Evolutionary conservation across 2,329 filamentous ascomycete species (phyloP), one percentile per base, ranked within the genome.

Genomic region (Hymenoscyphus infarciens): DNA sequence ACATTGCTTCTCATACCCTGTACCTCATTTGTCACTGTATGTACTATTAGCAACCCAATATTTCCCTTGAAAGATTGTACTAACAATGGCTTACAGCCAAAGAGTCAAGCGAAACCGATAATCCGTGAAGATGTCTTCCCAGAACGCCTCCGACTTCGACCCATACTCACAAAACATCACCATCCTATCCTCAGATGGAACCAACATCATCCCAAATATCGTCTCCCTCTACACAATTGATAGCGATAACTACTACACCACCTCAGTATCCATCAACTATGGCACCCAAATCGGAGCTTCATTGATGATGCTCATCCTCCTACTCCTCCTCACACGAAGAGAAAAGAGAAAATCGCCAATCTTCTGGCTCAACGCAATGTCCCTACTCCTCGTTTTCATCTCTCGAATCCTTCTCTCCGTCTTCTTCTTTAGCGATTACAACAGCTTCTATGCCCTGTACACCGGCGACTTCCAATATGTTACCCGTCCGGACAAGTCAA

Each of bases 201-300:
- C 57, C 15, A 25, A 22, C 16, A 55, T 67, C 25, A 75, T 73
- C 1, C 67, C 74, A 1, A 72, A 83, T 64, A 67, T 72, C 0
- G 70, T 81, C 45, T 68, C 73, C 53, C 73, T 87, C 63, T 56
- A 66, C 8, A 71, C 75, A 2, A 63, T 88, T 45, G 74, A 85
- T 67, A 60, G 65, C 3, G 79, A 78, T 57, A 74, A 80, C 60
- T 73, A 77, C 63, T 82, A 82, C 71, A 78, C 78, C 63, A 74
- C 79, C 62, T 76, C 76, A 8, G 72, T 80, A 39, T 79, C 75
- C 69, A 83, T 87, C 78, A 83, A 83, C 71, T 87, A 82, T 69
- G 83, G 80, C 38, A 73, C 79, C 35, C 86, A 89, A 71, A 76
- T 88, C 57, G 87, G 87, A 53, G 82, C 85, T 29, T 82, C 82